These are phyloP conservation scores for Garcia nutans DNA, from an alignment of 345 rosid genomes.

Conservation along the genomic window DNA sequence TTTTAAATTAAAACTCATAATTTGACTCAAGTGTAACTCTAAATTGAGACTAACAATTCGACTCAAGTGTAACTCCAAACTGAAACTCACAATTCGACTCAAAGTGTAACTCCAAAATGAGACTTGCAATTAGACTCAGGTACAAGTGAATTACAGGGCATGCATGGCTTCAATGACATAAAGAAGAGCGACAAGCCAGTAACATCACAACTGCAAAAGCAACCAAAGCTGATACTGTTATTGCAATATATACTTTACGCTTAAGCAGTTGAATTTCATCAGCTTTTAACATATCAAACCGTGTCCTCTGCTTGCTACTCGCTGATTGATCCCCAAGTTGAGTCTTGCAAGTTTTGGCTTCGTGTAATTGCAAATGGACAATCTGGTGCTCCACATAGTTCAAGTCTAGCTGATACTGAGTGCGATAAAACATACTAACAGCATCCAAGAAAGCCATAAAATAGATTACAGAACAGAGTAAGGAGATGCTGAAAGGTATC, in stretches of 20 bases:
- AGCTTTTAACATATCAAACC: neutral
- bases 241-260: neutral
- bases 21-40: too few species aligned
- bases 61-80: too few species aligned
- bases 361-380: neutral
- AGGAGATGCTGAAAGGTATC: neutral
- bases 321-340: neutral
- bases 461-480: neutral
- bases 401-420: neutral
- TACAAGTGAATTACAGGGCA: too few species aligned
- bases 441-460: neutral
- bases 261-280: neutral
- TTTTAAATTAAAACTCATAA: too few species aligned
- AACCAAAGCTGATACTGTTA: neutral
- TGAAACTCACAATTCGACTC: too few species aligned
- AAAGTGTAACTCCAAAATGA: too few species aligned
- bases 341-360: neutral
- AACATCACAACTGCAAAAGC: constrained; percentile 1
- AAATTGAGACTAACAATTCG: too few species aligned
- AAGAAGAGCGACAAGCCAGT: constrained; percentile 9
- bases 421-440: neutral
- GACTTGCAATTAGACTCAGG: too few species aligned
- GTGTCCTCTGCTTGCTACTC: neutral
- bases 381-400: neutral
- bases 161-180: neutral